These are phyloP conservation scores for Tulasnella sp. DNA, from an alignment of 768 basidiomycete species.

Conservation along the genomic window DNA sequence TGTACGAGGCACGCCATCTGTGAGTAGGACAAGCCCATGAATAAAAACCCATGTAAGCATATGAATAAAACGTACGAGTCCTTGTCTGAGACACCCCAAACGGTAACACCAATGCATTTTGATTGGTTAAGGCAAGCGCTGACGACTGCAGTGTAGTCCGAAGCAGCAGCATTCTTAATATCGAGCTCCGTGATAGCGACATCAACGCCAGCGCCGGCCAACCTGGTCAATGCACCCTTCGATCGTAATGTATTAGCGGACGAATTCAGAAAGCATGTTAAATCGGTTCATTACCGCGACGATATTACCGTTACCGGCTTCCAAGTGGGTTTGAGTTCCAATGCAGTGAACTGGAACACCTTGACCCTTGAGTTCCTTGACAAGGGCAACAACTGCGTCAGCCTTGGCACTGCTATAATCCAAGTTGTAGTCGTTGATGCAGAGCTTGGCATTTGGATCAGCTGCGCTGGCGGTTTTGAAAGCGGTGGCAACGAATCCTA, in stretches of 20 bases:
- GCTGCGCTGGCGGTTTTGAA: conserved; percentile 40
- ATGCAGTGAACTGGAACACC: conserved; percentile 11
- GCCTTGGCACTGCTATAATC: conserved; percentile 7
- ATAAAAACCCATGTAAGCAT: no score
- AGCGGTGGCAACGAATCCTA: conserved; percentile 40
- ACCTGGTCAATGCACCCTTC: background rate
- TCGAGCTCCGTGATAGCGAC: conserved; percentile 10
- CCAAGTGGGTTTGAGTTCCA: conserved; percentile 5
- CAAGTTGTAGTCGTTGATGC: conserved; percentile 13
- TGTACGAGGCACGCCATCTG: background rate
- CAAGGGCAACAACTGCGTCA: conserved; percentile 1
- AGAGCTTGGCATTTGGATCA: conserved; percentile 31
- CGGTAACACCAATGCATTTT: conserved; percentile 2
- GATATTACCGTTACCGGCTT: no score
- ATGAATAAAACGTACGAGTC: no score
- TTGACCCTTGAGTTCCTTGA: background rate
- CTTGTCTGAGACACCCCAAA: conserved; percentile 9
- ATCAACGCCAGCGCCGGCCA: no score
- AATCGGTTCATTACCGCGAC: no score
- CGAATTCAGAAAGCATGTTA: no score
- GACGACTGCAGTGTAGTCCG: background rate
- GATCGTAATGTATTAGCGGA: background rate
- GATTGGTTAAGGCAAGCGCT: background rate
- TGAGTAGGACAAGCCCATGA: no score
- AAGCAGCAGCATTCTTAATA: background rate